Base-by-base conservation (phyloP, 2,329 filamentous ascomycete species). In the Endocalyx cinctus region DNA sequence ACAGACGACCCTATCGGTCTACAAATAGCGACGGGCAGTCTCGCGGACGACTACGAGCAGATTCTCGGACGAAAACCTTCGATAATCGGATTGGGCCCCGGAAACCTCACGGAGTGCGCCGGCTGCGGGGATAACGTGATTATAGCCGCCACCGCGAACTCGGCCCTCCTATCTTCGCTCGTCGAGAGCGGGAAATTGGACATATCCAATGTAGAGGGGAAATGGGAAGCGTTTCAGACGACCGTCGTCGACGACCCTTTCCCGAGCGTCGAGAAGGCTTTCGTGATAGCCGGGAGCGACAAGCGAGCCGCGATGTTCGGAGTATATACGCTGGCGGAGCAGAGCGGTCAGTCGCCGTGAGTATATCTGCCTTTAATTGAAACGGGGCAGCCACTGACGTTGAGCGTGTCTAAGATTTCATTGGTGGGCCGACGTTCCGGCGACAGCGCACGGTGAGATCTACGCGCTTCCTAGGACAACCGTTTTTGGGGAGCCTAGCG, bases 261-360 rank as follows among this genome's bases (percentile, higher is more conserved):
- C 14, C 56, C 64, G 5, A 67, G 64, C 17, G 62, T 67, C 18
- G 49, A 57, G 6, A 57, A 57, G 31, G 73, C 74, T 2, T 55
- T 79, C 13, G 67, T 78, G 6, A 74, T 79, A 50, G 70, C 67
- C 26, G 74, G 70, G 11, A 74, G 70, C 45, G 74, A 80, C 51
- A 74, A 74, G 34, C 62, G 76, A 37, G 75, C 74, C 17, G 63
- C 72, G 0, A 73, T 79, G 23, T 80, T 72, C 41, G 76, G 74
- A 12, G 58, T 74, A 10, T 79, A 81, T 48, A 71, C 74, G 27
- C 46, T 81, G 16, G 75, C 74, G 1, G 74, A 79, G 46, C 75
- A 80, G 45, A 77, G 78, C 28, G 76, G 76, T 17, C 71, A 79
- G 8, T 79, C 75, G 1, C 77, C 76, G 45, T 58, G 38, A 31